Base-by-base conservation (phyloP, 768 basidiomycete genomes). In the Hydnum rufescens region DNA sequence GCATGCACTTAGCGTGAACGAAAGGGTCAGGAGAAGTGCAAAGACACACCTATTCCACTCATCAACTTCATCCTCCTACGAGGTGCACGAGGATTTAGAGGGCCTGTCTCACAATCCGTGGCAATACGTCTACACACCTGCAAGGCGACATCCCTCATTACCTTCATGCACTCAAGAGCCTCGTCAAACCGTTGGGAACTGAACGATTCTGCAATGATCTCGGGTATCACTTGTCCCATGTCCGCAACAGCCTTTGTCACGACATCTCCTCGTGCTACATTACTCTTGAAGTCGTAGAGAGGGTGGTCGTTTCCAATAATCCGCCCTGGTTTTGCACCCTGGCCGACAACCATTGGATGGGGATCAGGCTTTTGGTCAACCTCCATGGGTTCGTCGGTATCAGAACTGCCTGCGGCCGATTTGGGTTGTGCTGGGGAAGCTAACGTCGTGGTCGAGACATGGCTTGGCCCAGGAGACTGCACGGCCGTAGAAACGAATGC, bases 231-330 rank as follows among this genome's bases (percentile, higher is more conserved):
- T 16, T 63, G 70, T 8, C 71, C 76, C 46, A 92, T 64, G 63
- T 90, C 89, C 58, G 82, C 78, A 4, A 88, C 81, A 0, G 86
- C 87, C 65, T 92, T 88, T 13, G 73, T 76, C 34, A 90, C 84
- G 19, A 88, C 67, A 62, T 88, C 87, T 0, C 85, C 86, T 51
- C 72, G 72, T 26, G 69, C 71, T 31, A 84, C 66, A 60, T 85
- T 82, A 58, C 71, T 68, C 55, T 69, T 67, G 67, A 92, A 95
- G 64, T 93, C 89, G 44, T 68, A 67, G 50, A 92, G 67, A 1
- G 89, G 89, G 57, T 71, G 70, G 0, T 78, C 76, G 34, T 70
- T 74, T 5, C 85, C 82, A 34, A 93, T 76, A 51, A 92, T 81
- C 47, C 84, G 68, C 3, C 83, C 83, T 0, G 76, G 72, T 16